These are phyloP conservation scores for Barnettozyma californica DNA, from an alignment of 805 yeast genomes.

Conservation along the genomic window DNA sequence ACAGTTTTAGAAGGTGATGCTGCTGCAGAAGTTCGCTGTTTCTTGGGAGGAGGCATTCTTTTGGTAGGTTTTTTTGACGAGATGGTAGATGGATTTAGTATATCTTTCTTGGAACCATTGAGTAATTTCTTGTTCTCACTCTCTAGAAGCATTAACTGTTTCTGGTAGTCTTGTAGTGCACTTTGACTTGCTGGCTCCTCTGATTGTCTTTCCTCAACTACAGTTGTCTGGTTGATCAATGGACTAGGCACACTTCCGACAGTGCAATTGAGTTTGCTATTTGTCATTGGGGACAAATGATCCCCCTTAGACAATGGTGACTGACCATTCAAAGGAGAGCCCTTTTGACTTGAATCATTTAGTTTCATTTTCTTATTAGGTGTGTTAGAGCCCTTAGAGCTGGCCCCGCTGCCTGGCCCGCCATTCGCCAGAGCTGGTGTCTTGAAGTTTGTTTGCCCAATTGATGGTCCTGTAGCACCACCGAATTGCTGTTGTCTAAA, in stretches of 20 bases:
- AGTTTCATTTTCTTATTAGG: conserved; percentile 22
- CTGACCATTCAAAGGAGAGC: conserved; percentile 10
- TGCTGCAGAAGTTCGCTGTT: conserved; percentile 6
- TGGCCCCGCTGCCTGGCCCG: conserved; percentile 3
- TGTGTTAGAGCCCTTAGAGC: conserved; percentile 6
- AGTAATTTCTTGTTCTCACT: conserved; percentile 68
- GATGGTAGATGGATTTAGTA: conserved; percentile 8
- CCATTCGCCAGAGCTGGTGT: conserved; percentile 1
- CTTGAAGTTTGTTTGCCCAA: conserved; percentile 13
- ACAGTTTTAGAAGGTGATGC: conserved; percentile 9
- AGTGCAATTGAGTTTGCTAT: conserved; percentile 11
- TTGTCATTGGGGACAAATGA: conserved; percentile 1
- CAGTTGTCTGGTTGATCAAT: conserved; percentile 12
- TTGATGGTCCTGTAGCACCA: conserved; percentile 13
- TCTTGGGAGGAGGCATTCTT: conserved; percentile 26
- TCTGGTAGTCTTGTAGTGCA: conserved; percentile 78
- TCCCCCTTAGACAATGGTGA: conserved; percentile 8
- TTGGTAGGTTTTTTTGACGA: conserved; percentile 5
- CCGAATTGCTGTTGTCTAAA: conserved; percentile 36
- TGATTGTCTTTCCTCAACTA: conserved; percentile 6
- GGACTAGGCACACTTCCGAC: conserved; percentile 25
- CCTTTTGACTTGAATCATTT: conserved; percentile 10
- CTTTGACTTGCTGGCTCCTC: conserved; percentile 17
- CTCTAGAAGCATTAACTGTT: conserved; percentile 69
- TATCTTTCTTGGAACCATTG: conserved; percentile 42